phyloP scores from a whole-genome alignment of 2,329 filamentous ascomycete genomes.

The Fusarium sp. region DNA sequence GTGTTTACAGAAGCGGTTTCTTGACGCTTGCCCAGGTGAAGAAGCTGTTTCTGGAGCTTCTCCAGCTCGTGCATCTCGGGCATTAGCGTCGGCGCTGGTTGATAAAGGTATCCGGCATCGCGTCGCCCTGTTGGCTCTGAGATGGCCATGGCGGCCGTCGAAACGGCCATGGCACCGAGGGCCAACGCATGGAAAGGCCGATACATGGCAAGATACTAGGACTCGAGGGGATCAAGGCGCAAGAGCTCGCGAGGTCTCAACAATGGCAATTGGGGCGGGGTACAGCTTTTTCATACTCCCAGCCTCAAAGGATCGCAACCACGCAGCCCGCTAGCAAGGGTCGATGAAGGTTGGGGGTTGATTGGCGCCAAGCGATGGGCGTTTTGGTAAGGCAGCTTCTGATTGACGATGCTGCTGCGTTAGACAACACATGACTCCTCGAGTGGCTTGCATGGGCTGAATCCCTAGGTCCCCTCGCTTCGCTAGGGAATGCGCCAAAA shows the following conservation, averaged over 20 bases:
- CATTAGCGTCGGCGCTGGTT: constrained; percentile 18
- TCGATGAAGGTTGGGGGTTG: background rate
- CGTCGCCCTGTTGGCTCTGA: constrained; percentile 16
- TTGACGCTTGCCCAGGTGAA: constrained; percentile 13
- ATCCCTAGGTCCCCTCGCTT: background rate
- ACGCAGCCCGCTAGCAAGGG: constrained; percentile 15
- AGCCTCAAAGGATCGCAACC: background rate
- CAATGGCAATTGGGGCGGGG: constrained; percentile 5
- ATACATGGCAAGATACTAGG: background rate
- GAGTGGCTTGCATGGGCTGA: background rate
- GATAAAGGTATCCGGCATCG: constrained; percentile 8
- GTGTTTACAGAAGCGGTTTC: background rate
- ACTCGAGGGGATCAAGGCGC: background rate
- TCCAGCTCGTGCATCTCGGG: constrained; percentile 1
- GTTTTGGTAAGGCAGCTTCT: background rate
- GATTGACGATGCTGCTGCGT: background rate
- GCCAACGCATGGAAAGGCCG: background rate
- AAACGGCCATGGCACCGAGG: background rate
- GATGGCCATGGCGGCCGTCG: constrained; percentile 9
- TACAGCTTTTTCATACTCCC: constrained; percentile 5
- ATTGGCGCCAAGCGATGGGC: constrained; percentile 29
- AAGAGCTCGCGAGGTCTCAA: background rate
- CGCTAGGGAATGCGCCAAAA: background rate
- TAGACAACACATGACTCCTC: background rate
- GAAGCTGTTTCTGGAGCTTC: constrained; percentile 2